Percentiles rank a stretch among this genome's conserved stretches.
Evolutionary conservation across 1,284 basidiomycete species (phyloP).

Genomic region (Agroathelia rolfsii): DNA sequence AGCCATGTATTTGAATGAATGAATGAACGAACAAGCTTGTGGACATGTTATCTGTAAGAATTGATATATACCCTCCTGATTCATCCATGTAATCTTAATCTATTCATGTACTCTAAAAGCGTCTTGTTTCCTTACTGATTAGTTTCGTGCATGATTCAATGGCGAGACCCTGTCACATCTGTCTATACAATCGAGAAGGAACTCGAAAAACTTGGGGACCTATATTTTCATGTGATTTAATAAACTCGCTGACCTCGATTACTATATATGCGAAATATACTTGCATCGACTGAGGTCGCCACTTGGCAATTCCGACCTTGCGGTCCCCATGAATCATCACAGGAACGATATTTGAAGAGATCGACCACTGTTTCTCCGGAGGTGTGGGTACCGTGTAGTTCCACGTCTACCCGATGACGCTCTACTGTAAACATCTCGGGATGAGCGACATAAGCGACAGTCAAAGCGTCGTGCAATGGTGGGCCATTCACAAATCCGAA

Average conservation of each 20-base stretch:
- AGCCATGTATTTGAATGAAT: constrained; percentile 28
- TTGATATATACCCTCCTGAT: no score
- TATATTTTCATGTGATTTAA: constrained; percentile 17
- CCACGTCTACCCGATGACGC: constrained; percentile 68
- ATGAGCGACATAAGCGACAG: constrained; percentile 58
- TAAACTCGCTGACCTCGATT: constrained; percentile 1
- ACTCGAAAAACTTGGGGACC: constrained; percentile 54
- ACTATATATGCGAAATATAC: constrained; percentile 13
- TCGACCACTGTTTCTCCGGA: constrained; percentile 72
- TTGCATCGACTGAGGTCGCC: constrained; percentile 54
- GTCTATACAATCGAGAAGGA: constrained; percentile 51
- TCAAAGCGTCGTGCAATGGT: constrained; percentile 75
- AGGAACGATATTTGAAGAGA: constrained; percentile 48
- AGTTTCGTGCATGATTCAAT: no score
- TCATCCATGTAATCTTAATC: no score
- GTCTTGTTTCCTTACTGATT: no score
- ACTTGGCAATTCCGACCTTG: constrained; percentile 67
- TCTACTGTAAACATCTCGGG: constrained; percentile 53
- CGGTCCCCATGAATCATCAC: constrained; percentile 55
- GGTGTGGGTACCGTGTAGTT: constrained; percentile 52
- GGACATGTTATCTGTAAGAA: no score
- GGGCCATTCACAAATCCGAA: constrained; percentile 72
- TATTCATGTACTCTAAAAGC: no score
- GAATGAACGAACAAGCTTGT: no score
- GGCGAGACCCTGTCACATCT: constrained; percentile 51